A percentile compares a stretch with the other conserved stretches of the same genome.
phyloP scores from a whole-genome alignment of 371 early-diverging fungal species.

The Circinella minor region DNA sequence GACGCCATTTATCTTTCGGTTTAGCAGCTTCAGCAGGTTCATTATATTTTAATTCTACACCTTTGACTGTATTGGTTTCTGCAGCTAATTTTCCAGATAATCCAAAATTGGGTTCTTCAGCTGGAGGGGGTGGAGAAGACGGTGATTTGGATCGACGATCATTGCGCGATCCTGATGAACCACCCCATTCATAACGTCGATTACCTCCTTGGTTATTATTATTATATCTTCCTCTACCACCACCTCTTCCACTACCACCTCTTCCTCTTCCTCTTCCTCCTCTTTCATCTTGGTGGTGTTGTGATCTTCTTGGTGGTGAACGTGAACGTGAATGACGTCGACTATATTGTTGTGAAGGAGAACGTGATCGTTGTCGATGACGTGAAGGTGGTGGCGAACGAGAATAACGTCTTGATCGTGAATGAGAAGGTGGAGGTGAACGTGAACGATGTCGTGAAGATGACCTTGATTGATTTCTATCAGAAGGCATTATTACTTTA shows the following conservation, averaged over 20 bases:
- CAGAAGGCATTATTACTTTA: background rate
- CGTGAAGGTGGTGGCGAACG: slow-evolving; percentile 24
- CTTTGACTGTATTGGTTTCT: slow-evolving; percentile 84
- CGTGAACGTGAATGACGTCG: slow-evolving; percentile 4
- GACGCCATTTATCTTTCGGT: slow-evolving; percentile 75
- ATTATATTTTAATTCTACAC: slow-evolving; percentile 84
- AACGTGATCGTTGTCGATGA: slow-evolving; percentile 16
- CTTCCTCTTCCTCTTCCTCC: background rate
- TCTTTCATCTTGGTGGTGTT: slow-evolving; percentile 15
- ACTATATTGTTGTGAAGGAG: slow-evolving; percentile 9
- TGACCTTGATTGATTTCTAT: slow-evolving; percentile 11
- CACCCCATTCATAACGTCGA: slow-evolving; percentile 21
- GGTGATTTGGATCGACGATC: slow-evolving; percentile 19
- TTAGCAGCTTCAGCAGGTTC: slow-evolving; percentile 92
- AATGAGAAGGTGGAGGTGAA: slow-evolving; percentile 15
- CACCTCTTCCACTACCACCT: background rate
- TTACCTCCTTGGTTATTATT: background rate
- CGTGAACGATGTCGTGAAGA: slow-evolving; percentile 14
- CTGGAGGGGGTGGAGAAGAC: slow-evolving; percentile 20
- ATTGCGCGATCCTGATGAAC: slow-evolving; percentile 4
- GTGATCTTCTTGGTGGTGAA: slow-evolving; percentile 15
- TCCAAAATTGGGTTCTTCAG: slow-evolving; percentile 59
- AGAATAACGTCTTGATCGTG: slow-evolving; percentile 7
- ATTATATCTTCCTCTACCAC: too few species aligned
- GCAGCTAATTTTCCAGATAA: slow-evolving; percentile 85